Base-by-base conservation (phyloP, 257 asterid species). In the Eustoma russellianum region DNA sequence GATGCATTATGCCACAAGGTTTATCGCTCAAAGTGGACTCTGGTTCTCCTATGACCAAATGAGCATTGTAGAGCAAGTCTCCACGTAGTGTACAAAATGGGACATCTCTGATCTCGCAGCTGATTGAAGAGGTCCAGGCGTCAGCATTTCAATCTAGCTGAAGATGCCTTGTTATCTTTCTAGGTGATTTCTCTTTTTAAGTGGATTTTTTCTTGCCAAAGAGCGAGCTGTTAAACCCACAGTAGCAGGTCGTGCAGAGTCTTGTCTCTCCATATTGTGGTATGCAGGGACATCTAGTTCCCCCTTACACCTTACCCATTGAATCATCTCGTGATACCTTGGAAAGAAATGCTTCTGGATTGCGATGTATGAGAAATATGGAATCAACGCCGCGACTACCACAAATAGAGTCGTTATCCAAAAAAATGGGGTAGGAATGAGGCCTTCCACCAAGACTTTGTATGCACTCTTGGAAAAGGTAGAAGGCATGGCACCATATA, bases 151-250 rank as follows among this genome's bases (percentile, higher is more conserved):
- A 41, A 40, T 55, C 6, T 17, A 48, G 15, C 48, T 18, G 3
- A 50, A 57, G 17, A n/a, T 30, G 7, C 12, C 38, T 28, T 17
- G 46, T 72, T 63, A 74, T 50, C 77, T 71, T 17, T 17, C 19
- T 2, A 5, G 61, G 19, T 53, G 63, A 7, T 11, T 69, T 52
- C 35, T 15, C 18, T 68, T 72, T 55, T 67, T 69, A 72, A 82
- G 64, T 9, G 94, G 92, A 48, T 74, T 78, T 13, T 80, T 79
- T 53, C 88, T 60, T 12, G 91, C 91, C 75, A 92, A 45, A 9
- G 98, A 92, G 12, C 98, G 94, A 3, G 98, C 98, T 9, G 97
- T 91, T 40, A 75, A 77, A 9, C 98, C 98, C 2, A 91, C 97
- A 1, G 95, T 87, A 0, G 81, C 79, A 28, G 78, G 70, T 33